Percentiles rank a stretch among this genome's conserved stretches.
Conservation (phyloP, 1,284 basidiomycete genomes). For the Vanrija sp. region DNA sequence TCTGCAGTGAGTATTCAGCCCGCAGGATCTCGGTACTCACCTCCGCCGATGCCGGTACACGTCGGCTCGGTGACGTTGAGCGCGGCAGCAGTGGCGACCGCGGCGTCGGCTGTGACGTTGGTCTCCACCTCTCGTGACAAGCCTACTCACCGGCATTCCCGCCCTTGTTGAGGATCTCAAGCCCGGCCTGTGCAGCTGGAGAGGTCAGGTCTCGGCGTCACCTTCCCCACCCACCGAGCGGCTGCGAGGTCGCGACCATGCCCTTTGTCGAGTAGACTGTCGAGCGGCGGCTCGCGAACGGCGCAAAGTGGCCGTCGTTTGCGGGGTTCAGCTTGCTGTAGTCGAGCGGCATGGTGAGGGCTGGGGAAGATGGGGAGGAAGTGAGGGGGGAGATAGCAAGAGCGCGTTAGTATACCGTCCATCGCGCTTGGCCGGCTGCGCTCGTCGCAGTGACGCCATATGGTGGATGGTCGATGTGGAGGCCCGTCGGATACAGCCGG, state of each 20-base stretch:
- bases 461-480: neutral
- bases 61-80: constrained; percentile 15
- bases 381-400: neutral
- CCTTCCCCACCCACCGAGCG: constrained; percentile 54
- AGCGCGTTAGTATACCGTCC: too few species aligned
- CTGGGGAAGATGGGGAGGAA: neutral
- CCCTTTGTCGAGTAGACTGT: constrained; percentile 68
- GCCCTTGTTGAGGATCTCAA: constrained; percentile 77
- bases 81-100: constrained; percentile 18
- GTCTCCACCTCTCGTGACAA: too few species aligned
- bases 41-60: neutral
- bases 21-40: constrained; percentile 11
- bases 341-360: constrained; percentile 37
- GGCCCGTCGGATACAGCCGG: neutral
- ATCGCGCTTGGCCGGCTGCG: too few species aligned
- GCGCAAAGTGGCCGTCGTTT: constrained; percentile 33
- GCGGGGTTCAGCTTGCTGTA: constrained; percentile 39
- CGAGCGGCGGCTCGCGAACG: constrained; percentile 18
- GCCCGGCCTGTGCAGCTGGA: constrained; percentile 65
- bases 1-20: constrained; percentile 50
- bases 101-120: constrained; percentile 7
- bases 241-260: constrained; percentile 76
- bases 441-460: neutral
- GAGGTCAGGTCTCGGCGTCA: too few species aligned
- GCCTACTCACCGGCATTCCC: constrained; percentile 65